Percentiles rank a stretch among this genome's conserved stretches.
Evolutionary conservation across 768 basidiomycete species (phyloP).

Genomic region (Leccinum uliginosum): DNA sequence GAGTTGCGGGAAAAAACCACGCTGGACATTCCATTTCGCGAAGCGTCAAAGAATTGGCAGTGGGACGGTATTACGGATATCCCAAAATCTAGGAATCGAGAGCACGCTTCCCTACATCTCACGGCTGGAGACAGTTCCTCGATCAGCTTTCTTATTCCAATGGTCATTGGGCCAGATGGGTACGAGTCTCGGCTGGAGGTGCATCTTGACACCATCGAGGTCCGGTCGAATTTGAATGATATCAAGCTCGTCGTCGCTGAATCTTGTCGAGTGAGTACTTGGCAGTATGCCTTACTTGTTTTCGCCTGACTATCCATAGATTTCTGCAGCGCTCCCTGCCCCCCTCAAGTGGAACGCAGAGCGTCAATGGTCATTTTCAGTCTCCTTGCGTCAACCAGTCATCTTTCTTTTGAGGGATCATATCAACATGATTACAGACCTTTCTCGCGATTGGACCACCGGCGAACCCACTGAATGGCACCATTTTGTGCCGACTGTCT

Average conservation of each 20-base stretch:
- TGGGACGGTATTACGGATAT: constrained; percentile 66
- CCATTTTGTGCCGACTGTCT: constrained; percentile 81
- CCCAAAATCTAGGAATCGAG: constrained; percentile 52
- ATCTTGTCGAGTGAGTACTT: constrained; percentile 60
- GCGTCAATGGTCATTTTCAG: constrained; percentile 74
- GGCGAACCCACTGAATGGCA: constrained; percentile 78
- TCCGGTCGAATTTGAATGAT: constrained; percentile 87
- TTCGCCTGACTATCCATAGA: constrained; percentile 33
- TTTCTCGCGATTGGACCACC: constrained; percentile 88
- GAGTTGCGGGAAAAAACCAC: constrained; percentile 76
- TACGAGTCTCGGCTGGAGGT: constrained; percentile 79
- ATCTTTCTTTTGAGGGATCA: constrained; percentile 88
- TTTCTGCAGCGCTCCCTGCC: constrained; percentile 70
- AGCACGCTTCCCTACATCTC: constrained; percentile 70
- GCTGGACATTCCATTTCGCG: constrained; percentile 85
- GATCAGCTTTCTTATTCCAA: constrained; percentile 79
- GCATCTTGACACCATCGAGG: constrained; percentile 71
- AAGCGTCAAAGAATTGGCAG: constrained; percentile 95
- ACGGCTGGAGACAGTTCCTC: constrained; percentile 78
- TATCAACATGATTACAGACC: constrained; percentile 88
- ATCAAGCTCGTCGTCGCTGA: constrained; percentile 73
- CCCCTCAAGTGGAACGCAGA: constrained; percentile 80
- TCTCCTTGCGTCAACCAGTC: constrained; percentile 66
- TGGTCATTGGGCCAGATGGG: constrained; percentile 68
- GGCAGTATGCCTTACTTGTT: constrained; percentile 11